Evolutionary conservation across 768 basidiomycete genomes (phyloP).

Genomic region (Collybiopsis confluens): DNA sequence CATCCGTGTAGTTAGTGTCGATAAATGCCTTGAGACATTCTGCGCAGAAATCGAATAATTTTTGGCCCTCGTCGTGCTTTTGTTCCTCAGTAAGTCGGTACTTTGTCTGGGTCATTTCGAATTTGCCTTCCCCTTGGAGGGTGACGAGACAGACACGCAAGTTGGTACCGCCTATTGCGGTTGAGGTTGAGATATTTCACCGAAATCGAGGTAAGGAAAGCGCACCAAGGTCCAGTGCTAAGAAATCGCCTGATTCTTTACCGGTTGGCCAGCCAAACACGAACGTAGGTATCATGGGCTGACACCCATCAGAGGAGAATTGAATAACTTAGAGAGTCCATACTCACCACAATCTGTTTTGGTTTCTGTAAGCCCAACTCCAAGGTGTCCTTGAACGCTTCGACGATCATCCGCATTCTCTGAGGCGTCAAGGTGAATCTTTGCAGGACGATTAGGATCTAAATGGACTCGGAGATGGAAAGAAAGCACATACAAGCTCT

Average conservation of each 20-base stretch:
- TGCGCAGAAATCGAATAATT: constrained; percentile 96
- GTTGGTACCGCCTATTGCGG: constrained; percentile 77
- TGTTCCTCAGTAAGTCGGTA: constrained; percentile 97
- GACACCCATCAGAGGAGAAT: constrained; percentile 7
- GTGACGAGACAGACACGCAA: constrained; percentile 97
- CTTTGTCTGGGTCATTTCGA: constrained; percentile 96
- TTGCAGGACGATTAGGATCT: background rate
- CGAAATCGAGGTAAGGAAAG: constrained; percentile 10
- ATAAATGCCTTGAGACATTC: constrained; percentile 90
- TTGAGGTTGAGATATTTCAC: background rate
- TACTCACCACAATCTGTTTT: constrained; percentile 82
- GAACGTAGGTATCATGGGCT: constrained; percentile 97
- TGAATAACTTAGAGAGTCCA: background rate
- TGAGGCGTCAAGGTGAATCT: constrained; percentile 88
- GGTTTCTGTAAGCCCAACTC: constrained; percentile 81
- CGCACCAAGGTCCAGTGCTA: constrained; percentile 86
- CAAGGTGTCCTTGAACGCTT: constrained; percentile 90
- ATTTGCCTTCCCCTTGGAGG: constrained; percentile 89
- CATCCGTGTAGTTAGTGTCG: constrained; percentile 58
- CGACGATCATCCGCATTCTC: constrained; percentile 94
- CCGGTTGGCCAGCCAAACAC: constrained; percentile 96
- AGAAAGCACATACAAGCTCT: constrained; percentile 61
- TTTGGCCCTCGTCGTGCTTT: constrained; percentile 95
- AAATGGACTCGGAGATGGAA: constrained; percentile 4
- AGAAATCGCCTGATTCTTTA: constrained; percentile 81